Base-by-base conservation (phyloP, 306 rosid genomes). In the Ziziphus jujuba region DNA sequence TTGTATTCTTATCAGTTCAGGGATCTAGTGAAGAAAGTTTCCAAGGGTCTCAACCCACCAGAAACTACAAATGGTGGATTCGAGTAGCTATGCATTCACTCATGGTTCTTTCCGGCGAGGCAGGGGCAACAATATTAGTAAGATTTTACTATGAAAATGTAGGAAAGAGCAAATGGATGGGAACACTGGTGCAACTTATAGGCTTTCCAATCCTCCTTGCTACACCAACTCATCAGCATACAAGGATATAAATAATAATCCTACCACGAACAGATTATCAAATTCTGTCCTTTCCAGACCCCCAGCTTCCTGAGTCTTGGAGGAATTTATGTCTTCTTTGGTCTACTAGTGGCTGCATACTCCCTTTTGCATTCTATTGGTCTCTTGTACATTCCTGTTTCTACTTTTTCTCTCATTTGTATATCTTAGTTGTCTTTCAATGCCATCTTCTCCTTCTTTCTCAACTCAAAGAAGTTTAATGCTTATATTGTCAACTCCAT, bases 391-490 rank as follows among this genome's bases (percentile, higher is more conserved):
- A 79, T 84, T 61, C 86, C 81, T 61, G 84, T 80, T 34, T 78
- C 89, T 9, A 81, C 86, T 20, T 79, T 36, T 56, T 52, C 86
- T 6, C 84, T 84, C 17, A 71, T 84, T 31, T 28, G 69, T 36
- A 75, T 84, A 54, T 51, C 86, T 7, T 78, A 79, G 19, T 56
- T 84, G 49, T 76, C 78, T 31, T 84, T 84, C 76, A 84, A 64
- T 66, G 82, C 84, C 21, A 17, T 84, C 22, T 75, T 84, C 75
- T 77, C 85, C 16, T 74, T 75, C 81, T 71, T 80, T 56, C 77
- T 84, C 52, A 84, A 80, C 54, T 76, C 77, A 19, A 79, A 74
- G 3, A 72, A 65, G 57, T 50, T 77, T 74, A 80, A 81, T 21
- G 69, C 78, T 59, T 70, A 19, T 57, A 71, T 84, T 23, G 54